Conservation (phyloP, 169 alveolate species). For the Perkinsus olseni region DNA sequence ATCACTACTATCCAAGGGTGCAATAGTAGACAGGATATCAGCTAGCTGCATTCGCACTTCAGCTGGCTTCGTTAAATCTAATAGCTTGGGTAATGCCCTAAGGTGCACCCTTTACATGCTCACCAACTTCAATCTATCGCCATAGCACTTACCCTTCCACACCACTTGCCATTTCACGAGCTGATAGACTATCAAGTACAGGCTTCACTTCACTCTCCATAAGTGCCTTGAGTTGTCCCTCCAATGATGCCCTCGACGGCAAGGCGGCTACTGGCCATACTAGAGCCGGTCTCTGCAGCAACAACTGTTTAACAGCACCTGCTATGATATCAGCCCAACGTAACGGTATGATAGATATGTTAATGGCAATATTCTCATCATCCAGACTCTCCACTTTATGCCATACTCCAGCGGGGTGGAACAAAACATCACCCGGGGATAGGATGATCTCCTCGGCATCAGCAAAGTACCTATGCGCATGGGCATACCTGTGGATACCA, state of each 20-base stretch:
- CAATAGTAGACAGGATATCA: background rate
- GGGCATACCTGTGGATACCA: background rate
- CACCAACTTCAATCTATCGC: background rate
- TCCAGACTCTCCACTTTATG: background rate
- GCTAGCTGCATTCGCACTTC: background rate
- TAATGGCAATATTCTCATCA: background rate
- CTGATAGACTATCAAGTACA: background rate
- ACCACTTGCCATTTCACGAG: background rate
- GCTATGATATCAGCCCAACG: background rate
- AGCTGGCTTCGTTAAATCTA: background rate
- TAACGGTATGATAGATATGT: background rate
- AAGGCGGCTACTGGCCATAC: background rate
- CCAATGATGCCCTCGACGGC: background rate
- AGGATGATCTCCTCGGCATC: background rate
- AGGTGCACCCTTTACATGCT: background rate
- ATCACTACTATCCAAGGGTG: background rate
- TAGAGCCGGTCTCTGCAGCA: background rate
- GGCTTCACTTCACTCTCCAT: background rate
- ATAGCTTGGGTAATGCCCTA: background rate
- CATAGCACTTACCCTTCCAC: background rate
- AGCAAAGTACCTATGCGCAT: background rate
- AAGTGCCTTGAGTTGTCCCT: background rate
- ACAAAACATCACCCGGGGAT: slow-evolving; percentile 5
- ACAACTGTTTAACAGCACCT: background rate
- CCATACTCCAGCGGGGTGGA: slow-evolving; percentile 10